Conservation (phyloP, 1,284 basidiomycete species). For the Quambalaria eucalypti region DNA sequence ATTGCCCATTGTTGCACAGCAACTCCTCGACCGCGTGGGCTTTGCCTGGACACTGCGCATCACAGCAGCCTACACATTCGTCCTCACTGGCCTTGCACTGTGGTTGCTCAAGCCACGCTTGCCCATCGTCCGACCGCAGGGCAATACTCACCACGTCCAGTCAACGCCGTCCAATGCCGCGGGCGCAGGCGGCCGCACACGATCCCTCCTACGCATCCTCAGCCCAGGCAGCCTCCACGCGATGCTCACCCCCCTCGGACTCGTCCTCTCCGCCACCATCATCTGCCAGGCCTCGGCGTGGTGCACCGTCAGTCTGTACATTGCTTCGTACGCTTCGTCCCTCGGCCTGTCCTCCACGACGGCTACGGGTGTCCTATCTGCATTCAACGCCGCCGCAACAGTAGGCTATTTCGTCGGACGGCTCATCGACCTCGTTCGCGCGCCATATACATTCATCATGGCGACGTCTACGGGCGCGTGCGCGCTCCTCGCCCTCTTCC, state of each 20-base stretch:
- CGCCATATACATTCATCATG: conserved; percentile 22
- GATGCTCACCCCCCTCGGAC: neutral
- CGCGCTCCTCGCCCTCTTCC: conserved; percentile 17
- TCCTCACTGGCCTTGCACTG: conserved; percentile 16
- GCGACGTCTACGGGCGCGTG: conserved; percentile 16
- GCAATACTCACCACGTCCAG: too few species aligned
- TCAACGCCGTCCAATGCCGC: neutral
- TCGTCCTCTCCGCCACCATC: conserved; percentile 3
- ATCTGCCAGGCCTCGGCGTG: conserved; percentile 23
- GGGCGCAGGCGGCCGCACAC: conserved; percentile 3
- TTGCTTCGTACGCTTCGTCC: conserved; percentile 21
- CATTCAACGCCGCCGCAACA: conserved; percentile 30
- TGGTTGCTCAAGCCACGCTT: conserved; percentile 10
- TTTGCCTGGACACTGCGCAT: conserved; percentile 30
- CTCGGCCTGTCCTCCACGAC: conserved; percentile 22
- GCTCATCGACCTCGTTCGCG: conserved; percentile 19
- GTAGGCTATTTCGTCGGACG: conserved; percentile 26
- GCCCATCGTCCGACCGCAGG: neutral
- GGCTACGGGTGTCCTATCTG: conserved; percentile 25
- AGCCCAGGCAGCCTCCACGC: conserved; percentile 3
- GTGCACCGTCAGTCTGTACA: conserved; percentile 31
- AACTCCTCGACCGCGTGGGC: conserved; percentile 16
- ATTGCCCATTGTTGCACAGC: conserved; percentile 26
- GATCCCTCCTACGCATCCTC: conserved; percentile 11
- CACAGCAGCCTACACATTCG: conserved; percentile 15